Evolutionary conservation across 768 basidiomycete genomes (phyloP).

Genomic region (Pisolithus sp.): DNA sequence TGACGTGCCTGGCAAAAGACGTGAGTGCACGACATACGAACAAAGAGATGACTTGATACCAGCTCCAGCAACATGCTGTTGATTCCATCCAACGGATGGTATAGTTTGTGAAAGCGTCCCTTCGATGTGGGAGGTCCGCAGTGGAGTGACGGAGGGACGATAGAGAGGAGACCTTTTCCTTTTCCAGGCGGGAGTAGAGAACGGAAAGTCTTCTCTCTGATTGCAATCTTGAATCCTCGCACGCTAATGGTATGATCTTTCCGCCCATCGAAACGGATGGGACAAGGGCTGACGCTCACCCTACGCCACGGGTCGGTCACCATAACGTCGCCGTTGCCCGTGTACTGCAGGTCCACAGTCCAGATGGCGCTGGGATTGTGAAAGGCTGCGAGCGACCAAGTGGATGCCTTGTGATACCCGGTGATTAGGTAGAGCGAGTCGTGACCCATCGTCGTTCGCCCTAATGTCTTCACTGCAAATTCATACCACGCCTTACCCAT

Average conservation of each 20-base stretch:
- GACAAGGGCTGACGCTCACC: not conserved
- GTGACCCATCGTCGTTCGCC: not conserved
- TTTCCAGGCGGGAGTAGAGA: not conserved
- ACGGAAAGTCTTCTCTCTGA: not conserved
- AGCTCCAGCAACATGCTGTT: not conserved
- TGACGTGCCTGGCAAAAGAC: not conserved
- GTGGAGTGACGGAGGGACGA: not conserved
- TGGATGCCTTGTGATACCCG: constrained; percentile 19
- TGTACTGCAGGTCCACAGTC: not conserved
- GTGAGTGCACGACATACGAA: not conserved
- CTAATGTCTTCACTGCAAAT: constrained; percentile 7
- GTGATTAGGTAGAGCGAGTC: constrained; percentile 22
- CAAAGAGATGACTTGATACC: not conserved
- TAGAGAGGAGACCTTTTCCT: not conserved
- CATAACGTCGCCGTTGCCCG: not conserved
- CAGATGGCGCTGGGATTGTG: not conserved
- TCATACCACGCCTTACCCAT: constrained; percentile 21
- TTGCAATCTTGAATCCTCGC: constrained; percentile 12
- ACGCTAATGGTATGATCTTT: constrained; percentile 15
- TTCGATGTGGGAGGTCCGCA: not conserved
- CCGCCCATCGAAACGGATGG: not conserved
- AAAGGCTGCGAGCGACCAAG: constrained; percentile 20
- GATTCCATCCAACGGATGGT: not conserved
- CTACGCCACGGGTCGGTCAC: not conserved
- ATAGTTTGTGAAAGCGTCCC: not conserved